Conservation (phyloP, 2,329 filamentous ascomycete genomes). For the Fusarium transvaalense region DNA sequence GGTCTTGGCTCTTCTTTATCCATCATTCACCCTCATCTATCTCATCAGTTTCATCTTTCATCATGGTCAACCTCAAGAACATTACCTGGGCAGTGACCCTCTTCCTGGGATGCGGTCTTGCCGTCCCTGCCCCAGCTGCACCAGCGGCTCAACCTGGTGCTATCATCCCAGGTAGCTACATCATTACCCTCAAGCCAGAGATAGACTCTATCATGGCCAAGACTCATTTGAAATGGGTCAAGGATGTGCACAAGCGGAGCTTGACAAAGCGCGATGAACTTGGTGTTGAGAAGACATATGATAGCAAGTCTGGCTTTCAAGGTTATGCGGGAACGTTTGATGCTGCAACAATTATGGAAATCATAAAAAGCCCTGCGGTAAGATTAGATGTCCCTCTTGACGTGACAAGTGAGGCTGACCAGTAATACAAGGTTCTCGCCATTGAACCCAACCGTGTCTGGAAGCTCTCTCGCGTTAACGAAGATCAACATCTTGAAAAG, state of each 20-base stretch:
- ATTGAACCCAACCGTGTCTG: constrained; percentile 36
- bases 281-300: constrained; percentile 49
- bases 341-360: constrained; percentile 53
- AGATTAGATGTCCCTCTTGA: constrained; percentile 8
- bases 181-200: constrained; percentile 68
- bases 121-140: constrained; percentile 7
- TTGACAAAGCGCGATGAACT: constrained; percentile 57
- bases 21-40: neutral
- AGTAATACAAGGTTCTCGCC: constrained; percentile 32
- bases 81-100: constrained; percentile 1
- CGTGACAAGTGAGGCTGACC: neutral
- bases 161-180: constrained; percentile 61
- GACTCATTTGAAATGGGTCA: constrained; percentile 61
- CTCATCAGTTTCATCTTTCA: neutral
- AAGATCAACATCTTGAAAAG: constrained; percentile 1
- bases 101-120: constrained; percentile 18
- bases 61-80: constrained; percentile 17
- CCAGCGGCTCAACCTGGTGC: neutral
- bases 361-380: constrained; percentile 57
- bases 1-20: neutral
- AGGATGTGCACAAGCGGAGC: constrained; percentile 65
- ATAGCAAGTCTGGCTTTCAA: constrained; percentile 47
- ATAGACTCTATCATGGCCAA: constrained; percentile 58
- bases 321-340: constrained; percentile 61
- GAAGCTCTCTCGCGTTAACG: constrained; percentile 9